Evolutionary conservation across 176 grass and related monocot genomes (phyloP), one percentile per base, ranked within the genome.

Genomic region (Canna indica): DNA sequence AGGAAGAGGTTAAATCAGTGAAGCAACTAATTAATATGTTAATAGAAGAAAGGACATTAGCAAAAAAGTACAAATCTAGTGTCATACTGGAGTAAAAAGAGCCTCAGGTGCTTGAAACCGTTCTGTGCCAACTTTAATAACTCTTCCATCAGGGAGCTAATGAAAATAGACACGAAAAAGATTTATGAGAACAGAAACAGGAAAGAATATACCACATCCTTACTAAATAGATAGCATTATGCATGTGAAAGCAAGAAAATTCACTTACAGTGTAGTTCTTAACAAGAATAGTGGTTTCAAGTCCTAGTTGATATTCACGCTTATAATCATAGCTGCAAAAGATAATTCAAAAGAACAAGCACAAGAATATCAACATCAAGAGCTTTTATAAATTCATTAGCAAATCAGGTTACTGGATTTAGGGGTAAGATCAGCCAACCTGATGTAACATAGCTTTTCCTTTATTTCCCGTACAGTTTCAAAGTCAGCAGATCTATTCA

Each of bases 71-170:
- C 81, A 31, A 73, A n/a, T n/a, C n/a, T n/a, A n/a, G n/a, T n/a
- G n/a, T n/a, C 79, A 81, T 87, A 97, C 84, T 47, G 94, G 94
- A 79, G 88, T 90, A 75, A 97, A 97, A 80, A 97, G 88, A 70
- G 94, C 94, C 78, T 97, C 88, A 8, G 88, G 86, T 45, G 94
- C 94, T 79, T 97, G 94, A 80, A 97, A 97, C 26, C 89, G 66
- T 72, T 97, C 94, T 30, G 88, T 97, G 28, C 94, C 88, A n/a
- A 97, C 86, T 85, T 92, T 97, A 83, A 97, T 97, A 73, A 97
- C 89, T 82, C 94, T 87, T 81, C 88, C 89, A 90, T 97, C 94
- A 85, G 94, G 94, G 81, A 97, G 86, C 89, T 97, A 80, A 7
- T 38, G 10, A 25, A 66, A 38, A 12, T 2, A 39, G 16, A 36